A percentile compares a stretch with the other conserved stretches of the same genome.
phyloP scores from a whole-genome alignment of 495 filamentous ascomycete genomes.

The Lasiosphaeris hirsuta region DNA sequence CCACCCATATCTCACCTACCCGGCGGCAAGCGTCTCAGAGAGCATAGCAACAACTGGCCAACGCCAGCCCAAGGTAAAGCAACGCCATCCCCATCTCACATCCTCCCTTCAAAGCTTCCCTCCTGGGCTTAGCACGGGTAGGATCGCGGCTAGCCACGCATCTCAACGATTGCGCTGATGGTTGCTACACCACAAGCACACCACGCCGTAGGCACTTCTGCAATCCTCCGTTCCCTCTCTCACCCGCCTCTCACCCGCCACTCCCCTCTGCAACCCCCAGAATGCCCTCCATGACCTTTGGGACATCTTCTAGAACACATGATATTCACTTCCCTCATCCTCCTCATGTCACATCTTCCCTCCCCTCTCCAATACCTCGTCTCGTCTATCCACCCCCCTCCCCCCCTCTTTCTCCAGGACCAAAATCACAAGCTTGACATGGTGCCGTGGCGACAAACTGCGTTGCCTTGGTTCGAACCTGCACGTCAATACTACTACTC shows the following conservation, averaged over 20 bases:
- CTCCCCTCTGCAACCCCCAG: background rate
- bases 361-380: background rate
- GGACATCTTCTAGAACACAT: background rate
- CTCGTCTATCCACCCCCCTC: background rate
- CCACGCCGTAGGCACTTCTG: too few species aligned
- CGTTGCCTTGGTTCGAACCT: too few species aligned
- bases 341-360: too few species aligned
- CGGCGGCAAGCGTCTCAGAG: too few species aligned
- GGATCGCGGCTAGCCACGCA: conserved; percentile 5
- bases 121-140: conserved; percentile 20
- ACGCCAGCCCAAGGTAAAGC: conserved; percentile 5
- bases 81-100: conserved; percentile 6
- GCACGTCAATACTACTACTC: too few species aligned
- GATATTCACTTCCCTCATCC: background rate
- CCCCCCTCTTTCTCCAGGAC: background rate
- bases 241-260: too few species aligned
- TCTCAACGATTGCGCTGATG: background rate
- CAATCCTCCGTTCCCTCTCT: too few species aligned
- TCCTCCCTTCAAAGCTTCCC: conserved; percentile 16
- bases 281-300: background rate
- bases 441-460: too few species aligned
- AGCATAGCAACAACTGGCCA: background rate
- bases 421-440: background rate
- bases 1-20: too few species aligned
- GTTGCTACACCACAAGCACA: background rate